Conservation (phyloP, 2,329 filamentous ascomycete species). For the Dryadomyces sulphureus region DNA sequence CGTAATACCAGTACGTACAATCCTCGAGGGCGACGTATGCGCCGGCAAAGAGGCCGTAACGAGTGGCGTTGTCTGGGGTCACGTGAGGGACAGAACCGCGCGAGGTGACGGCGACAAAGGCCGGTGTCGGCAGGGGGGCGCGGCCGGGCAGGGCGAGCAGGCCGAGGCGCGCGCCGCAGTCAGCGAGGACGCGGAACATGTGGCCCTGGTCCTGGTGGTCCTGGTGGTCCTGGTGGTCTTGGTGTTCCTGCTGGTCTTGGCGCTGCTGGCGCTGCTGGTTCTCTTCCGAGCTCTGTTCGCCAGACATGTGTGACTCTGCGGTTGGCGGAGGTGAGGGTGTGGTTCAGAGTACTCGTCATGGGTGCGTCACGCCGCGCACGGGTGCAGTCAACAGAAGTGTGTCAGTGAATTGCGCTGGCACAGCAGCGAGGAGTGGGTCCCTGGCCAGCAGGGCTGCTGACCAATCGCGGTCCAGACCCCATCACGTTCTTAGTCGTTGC, state of each 20-base stretch:
- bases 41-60: conserved; percentile 49
- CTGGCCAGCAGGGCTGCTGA: neutral
- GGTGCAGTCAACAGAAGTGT: too few relatives aligned
- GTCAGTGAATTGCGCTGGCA: too few relatives aligned
- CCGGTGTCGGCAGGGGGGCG: conserved; percentile 62
- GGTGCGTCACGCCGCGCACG: too few relatives aligned
- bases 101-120: conserved; percentile 67
- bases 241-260: too few relatives aligned
- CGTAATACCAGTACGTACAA: conserved; percentile 44
- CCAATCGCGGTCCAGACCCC: neutral
- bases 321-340: too few relatives aligned
- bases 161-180: conserved; percentile 47
- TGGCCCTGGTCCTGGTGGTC: too few relatives aligned
- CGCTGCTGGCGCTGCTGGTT: too few relatives aligned
- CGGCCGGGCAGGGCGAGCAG: conserved; percentile 41
- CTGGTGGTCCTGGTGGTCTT: too few relatives aligned
- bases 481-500: neutral
- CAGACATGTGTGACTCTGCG: too few relatives aligned
- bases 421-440: too few relatives aligned
- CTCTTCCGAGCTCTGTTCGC: too few relatives aligned
- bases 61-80: conserved; percentile 65
- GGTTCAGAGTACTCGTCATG: too few relatives aligned
- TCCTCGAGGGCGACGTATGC: conserved; percentile 82
- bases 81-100: conserved; percentile 78
- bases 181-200: conserved; percentile 14